Evolutionary conservation across 2,329 filamentous ascomycete species (phyloP), one percentile per base, ranked within the genome.

Genomic region (Sodiomyces alkalinus): DNA sequence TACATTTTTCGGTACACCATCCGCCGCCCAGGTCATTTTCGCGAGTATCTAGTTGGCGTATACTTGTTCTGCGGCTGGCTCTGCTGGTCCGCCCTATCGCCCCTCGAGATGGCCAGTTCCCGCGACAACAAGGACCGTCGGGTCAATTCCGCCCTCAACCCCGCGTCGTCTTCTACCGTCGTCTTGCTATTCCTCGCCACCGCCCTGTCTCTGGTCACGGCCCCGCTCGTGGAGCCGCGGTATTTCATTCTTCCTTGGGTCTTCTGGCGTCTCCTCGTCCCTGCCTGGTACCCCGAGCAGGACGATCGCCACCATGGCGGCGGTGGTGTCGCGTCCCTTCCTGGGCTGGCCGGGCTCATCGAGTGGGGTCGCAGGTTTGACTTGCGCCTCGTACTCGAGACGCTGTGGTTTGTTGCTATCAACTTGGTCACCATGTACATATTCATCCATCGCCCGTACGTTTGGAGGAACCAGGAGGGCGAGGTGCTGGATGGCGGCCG

Each of bases 211-310:
- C 67, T 98, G 9, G 57, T 93, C 30, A 90, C 83, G 1, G 86
- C 90, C 0, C 86, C 90, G 0, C 66, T 98, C 1, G 87, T 98
- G 7, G 90, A 98, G 50, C 90, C 90, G 10, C 71, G 90, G 10
- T 98, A 98, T 52, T 93, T 93, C 51, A 92, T 98, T 46, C 64
- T 94, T 9, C 86, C 87, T 0, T 98, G 85, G 83, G 68, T 94
- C 7, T 74, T 94, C 43, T 96, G 86, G 82, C 68, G 90, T 1
- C 55, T 96, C 6, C 68, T 92, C 43, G 56, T 92, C 1, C 82
- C 82, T 1, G 51, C 61, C 28, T 58, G 56, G 56, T n/a, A n/a
- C n/a, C n/a, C n/a, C n/a, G n/a, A n/a, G n/a, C n/a, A n/a, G n/a
- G n/a, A n/a, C n/a, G n/a, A n/a, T n/a, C 26, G 27, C 13, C 20